A percentile compares a stretch with the other conserved stretches of the same genome.
Evolutionary conservation across 352 stramenopile genomes (phyloP).

Genomic region (Pythium rhizo-oryzae): DNA sequence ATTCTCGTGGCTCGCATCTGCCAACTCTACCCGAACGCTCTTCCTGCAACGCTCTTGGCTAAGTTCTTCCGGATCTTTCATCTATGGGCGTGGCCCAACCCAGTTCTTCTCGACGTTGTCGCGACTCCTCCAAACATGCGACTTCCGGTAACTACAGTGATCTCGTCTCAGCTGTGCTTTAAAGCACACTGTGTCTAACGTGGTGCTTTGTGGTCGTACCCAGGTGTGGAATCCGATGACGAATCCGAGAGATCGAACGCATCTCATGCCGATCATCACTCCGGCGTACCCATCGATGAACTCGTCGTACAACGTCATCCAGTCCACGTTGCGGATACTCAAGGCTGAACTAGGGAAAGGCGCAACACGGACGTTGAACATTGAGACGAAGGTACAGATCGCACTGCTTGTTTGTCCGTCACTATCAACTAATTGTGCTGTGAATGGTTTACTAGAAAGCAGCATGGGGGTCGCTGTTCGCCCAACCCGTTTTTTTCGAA

Average conservation of each 20-base stretch:
- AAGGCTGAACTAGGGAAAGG: conserved; percentile 87
- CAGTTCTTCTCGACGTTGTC: conserved; percentile 85
- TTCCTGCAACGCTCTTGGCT: conserved; percentile 86
- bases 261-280: conserved; percentile 99
- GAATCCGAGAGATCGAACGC: conserved; percentile 83
- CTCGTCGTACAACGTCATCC: conserved; percentile 97
- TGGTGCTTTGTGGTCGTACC: conserved; percentile 1
- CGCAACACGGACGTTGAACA: conserved; percentile 64
- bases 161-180: conserved; percentile 3
- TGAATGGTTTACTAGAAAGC: conserved; percentile 46
- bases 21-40: conserved; percentile 89
- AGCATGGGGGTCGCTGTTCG: conserved; percentile 83
- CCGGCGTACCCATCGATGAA: conserved; percentile 98
- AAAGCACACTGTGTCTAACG: conserved; percentile 10
- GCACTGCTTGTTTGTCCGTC: not conserved
- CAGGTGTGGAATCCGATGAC: conserved; percentile 88
- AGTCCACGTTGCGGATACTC: conserved; percentile 91
- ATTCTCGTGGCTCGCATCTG: conserved; percentile 97
- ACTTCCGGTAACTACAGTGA: conserved; percentile 48
- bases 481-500: conserved; percentile 69
- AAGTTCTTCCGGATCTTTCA: conserved; percentile 97
- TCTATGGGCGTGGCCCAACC: conserved; percentile 96
- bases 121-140: conserved; percentile 51
- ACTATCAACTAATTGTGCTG: not conserved
- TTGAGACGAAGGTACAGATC: conserved; percentile 76